A percentile compares a stretch with the other conserved stretches of the same genome.
Conservation (phyloP, 2,329 filamentous ascomycete genomes). For the Apiospora koreana region DNA sequence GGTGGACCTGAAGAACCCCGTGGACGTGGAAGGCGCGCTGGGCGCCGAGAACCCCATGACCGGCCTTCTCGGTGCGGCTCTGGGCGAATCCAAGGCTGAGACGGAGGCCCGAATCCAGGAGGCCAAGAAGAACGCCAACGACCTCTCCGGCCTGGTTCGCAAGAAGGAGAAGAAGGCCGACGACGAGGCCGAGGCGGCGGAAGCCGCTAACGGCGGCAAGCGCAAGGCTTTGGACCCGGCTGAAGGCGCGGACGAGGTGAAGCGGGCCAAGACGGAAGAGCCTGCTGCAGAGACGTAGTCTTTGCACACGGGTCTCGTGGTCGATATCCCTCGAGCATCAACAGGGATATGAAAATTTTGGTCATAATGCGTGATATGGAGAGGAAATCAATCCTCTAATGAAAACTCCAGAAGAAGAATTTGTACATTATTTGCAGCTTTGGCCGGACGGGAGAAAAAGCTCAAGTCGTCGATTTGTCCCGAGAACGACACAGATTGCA, state of each 20-base stretch:
- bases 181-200: conserved; percentile 27
- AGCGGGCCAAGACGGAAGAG: conserved; percentile 39
- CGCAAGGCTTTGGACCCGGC: conserved; percentile 41
- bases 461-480: neutral
- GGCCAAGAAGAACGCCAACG: conserved; percentile 72
- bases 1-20: conserved; percentile 65
- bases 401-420: neutral
- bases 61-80: conserved; percentile 63
- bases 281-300: neutral
- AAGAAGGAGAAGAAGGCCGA: conserved; percentile 51
- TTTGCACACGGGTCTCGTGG: neutral
- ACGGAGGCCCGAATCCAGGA: conserved; percentile 68
- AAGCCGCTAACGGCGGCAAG: conserved; percentile 43
- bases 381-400: neutral
- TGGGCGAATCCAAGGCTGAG: conserved; percentile 62
- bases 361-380: neutral
- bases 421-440: neutral
- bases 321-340: neutral
- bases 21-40: conserved; percentile 58
- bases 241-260: conserved; percentile 32
- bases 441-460: neutral
- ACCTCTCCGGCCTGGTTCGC: conserved; percentile 73
- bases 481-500: neutral
- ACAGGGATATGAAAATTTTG: neutral
- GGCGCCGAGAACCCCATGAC: conserved; percentile 50